Evolutionary conservation across 805 yeast species (phyloP), one percentile per base, ranked within the genome.

Genomic region (Spathaspora passalidarum): DNA sequence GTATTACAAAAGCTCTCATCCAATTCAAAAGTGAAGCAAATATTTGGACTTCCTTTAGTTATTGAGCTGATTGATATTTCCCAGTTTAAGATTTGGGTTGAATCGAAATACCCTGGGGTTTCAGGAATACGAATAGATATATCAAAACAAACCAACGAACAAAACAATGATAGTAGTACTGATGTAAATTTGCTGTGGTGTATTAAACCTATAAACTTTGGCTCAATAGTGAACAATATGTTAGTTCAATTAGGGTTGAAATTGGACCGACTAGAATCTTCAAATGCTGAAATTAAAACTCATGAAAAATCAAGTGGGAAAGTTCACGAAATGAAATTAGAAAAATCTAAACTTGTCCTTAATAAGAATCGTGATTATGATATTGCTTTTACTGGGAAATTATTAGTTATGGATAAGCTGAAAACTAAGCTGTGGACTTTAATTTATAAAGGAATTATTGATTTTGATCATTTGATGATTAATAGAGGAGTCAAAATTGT

Each of bases 401-500:
- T 62, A 35, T 42, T 41, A 14, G 49, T 68, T 9, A 41, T 42
- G 21, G 65, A 61, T 38, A 53, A 50, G 40, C 45, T 51, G 17
- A 43, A 54, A 11, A 25, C 37, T 5, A 50, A 50, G 14, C n/a
- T 36, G 19, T 68, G 68, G 0, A 32, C 41, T 2, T 47, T 61
- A 10, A 18, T 25, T 11, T 69, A 65, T 50, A 42, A 45, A 14
- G 74, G 72, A 1, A 43, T 42, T 10, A 48, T 69, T 19, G 73
- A 68, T 44, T 53, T 58, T 40, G 58, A 59, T 45, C 74, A 69
- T 45, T 40, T 61, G 21, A 53, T 55, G 36, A 60, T 66, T 21
- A 59, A 63, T 48, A 48, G 63, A 23, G 74, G 74, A 2, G 60
- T 65, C 25, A 62, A 63, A 40, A 51, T 69, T 10, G 38, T 40